Evolutionary conservation across 192 early-diverging fungal genomes (phyloP).

Genomic region (Coemansia interrupta): DNA sequence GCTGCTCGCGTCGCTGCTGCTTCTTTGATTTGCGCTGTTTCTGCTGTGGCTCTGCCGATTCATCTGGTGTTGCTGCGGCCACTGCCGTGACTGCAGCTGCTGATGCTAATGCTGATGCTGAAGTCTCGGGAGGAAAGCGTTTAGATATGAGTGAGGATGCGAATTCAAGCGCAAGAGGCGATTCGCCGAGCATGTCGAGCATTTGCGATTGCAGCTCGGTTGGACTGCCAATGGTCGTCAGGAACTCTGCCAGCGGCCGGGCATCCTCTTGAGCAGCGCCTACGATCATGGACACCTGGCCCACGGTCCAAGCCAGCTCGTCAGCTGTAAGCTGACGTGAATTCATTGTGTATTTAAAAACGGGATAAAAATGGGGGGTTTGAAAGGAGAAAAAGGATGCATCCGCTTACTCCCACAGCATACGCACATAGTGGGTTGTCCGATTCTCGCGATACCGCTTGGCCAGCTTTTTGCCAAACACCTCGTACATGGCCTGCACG

Average conservation of each 20-base stretch:
- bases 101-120: slow-evolving; percentile 2
- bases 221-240: slow-evolving; percentile 20
- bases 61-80: not conserved
- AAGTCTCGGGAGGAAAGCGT: slow-evolving; percentile 28
- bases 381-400: not conserved
- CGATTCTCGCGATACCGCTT: slow-evolving; percentile 43
- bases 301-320: slow-evolving; percentile 35
- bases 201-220: slow-evolving; percentile 42
- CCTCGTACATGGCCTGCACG: slow-evolving; percentile 51
- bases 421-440: slow-evolving; percentile 37
- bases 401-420: slow-evolving; percentile 33
- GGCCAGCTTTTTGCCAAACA: slow-evolving; percentile 48
- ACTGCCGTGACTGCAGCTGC: not conserved
- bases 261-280: slow-evolving; percentile 34
- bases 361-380: not conserved
- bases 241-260: slow-evolving; percentile 37
- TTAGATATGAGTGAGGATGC: slow-evolving; percentile 32
- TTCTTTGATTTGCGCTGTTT: slow-evolving; percentile 19
- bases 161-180: slow-evolving; percentile 44
- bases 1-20: slow-evolving; percentile 36
- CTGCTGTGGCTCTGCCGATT: not conserved
- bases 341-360: not conserved
- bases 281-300: slow-evolving; percentile 41
- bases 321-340: slow-evolving; percentile 13
- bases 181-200: slow-evolving; percentile 51